A percentile compares a stretch with the other conserved stretches of the same genome.
Evolutionary conservation across 139 green algal species (phyloP).

Genomic region (Diplosphaera chodatii): DNA sequence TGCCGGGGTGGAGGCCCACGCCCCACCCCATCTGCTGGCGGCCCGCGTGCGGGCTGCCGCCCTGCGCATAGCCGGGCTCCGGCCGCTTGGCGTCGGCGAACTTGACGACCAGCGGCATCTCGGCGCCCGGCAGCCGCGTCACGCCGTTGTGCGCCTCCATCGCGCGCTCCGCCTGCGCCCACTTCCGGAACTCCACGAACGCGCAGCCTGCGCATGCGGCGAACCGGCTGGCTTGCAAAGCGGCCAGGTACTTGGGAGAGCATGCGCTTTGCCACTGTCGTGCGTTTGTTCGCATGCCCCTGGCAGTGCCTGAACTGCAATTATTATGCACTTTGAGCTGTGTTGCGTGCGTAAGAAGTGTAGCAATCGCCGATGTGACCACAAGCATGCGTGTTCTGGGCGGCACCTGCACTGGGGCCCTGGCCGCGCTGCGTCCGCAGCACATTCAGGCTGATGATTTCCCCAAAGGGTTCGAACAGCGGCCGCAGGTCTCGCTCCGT

Average conservation of each 20-base stretch:
- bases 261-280: too few relatives aligned
- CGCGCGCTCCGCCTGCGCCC: constrained; percentile 66
- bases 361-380: too few relatives aligned
- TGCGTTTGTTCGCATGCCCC: too few relatives aligned
- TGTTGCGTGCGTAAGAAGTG: too few relatives aligned
- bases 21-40: constrained; percentile 7
- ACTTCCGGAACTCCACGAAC: constrained; percentile 74
- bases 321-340: too few relatives aligned
- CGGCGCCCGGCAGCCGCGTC: constrained; percentile 49
- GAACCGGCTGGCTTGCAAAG: too few relatives aligned
- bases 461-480: constrained; percentile 68
- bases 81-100: constrained; percentile 72
- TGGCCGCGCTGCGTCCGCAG: constrained; percentile 44
- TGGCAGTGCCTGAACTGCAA: too few relatives aligned
- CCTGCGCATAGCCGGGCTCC: background rate
- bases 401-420: constrained; percentile 35
- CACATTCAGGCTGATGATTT: constrained; percentile 67
- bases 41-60: constrained; percentile 3
- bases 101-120: constrained; percentile 77
- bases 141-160: constrained; percentile 66
- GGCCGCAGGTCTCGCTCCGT: constrained; percentile 50
- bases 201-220: constrained; percentile 58
- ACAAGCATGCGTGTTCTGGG: too few relatives aligned
- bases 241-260: too few relatives aligned
- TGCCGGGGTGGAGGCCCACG: background rate